Conservation (phyloP, 345 rosid genomes). For the Arabidopsis arenosa region DNA sequence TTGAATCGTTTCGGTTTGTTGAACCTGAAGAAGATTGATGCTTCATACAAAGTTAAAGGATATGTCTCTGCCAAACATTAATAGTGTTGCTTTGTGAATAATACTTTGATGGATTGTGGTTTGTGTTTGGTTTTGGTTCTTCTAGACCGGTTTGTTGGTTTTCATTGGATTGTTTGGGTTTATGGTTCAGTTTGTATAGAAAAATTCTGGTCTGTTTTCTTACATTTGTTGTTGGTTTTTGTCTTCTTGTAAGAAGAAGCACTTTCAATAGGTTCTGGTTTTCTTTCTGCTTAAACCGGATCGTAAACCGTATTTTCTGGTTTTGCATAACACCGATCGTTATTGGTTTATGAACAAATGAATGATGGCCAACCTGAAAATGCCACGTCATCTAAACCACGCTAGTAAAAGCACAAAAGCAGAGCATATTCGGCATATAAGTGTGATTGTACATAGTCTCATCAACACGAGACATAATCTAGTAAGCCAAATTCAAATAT, state of each 20-base stretch:
- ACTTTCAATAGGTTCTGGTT: neutral
- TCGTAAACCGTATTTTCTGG: neutral
- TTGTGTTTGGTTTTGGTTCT: conserved; percentile 37
- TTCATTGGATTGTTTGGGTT: conserved; percentile 22
- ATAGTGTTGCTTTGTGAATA: conserved; percentile 32
- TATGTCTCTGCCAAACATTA: conserved; percentile 24
- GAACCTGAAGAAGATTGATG: conserved; percentile 36
- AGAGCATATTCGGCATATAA: too few species aligned
- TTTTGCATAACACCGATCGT: neutral
- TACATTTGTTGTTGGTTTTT: conserved; percentile 7
- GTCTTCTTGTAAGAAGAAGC: neutral
- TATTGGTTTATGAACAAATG: neutral
- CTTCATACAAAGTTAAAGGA: conserved; percentile 20
- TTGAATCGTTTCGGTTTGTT: conserved; percentile 19
- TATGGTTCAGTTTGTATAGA: conserved; percentile 25
- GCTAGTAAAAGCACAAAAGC: too few species aligned
- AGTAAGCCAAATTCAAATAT: too few species aligned
- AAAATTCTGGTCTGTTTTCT: neutral
- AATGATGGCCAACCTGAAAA: neutral
- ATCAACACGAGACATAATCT: too few species aligned
- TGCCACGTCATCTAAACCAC: neutral
- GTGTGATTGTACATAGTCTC: too few species aligned
- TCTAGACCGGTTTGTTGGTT: conserved; percentile 29
- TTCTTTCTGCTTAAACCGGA: neutral
- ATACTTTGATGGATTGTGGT: conserved; percentile 27